phyloP scores from a whole-genome alignment of 75 land plant species.

The Pinus tabuliformis region DNA sequence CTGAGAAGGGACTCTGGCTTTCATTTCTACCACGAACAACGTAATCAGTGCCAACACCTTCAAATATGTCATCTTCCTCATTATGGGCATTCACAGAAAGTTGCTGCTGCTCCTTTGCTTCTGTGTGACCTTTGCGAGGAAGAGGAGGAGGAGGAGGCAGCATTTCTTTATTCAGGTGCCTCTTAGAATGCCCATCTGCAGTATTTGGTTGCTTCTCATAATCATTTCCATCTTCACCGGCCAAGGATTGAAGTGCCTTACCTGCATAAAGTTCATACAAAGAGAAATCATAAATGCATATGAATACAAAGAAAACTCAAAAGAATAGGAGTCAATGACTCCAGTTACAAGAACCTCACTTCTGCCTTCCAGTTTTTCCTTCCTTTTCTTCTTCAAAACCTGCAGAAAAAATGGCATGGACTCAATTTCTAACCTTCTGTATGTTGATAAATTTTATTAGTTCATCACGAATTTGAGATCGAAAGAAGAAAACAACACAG shows the following conservation, averaged over 20 bases:
- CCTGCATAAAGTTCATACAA: conserved; percentile 29
- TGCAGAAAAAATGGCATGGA: conserved; percentile 11
- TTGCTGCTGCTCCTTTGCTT: conserved; percentile 34
- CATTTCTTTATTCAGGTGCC: conserved; percentile 42
- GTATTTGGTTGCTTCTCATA: conserved; percentile 37
- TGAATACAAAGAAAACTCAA: conserved; percentile 6
- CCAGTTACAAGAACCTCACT: conserved; percentile 9
- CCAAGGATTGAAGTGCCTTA: conserved; percentile 29
- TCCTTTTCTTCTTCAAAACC: conserved; percentile 95
- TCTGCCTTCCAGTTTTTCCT: conserved; percentile 66
- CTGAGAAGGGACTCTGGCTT: conserved; percentile 77
- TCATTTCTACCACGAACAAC: conserved; percentile 50
- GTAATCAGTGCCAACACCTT: conserved; percentile 87
- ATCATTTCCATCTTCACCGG: conserved; percentile 47
- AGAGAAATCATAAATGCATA: background rate
- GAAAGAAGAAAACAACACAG: background rate
- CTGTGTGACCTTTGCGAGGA: conserved; percentile 34
- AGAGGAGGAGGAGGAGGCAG: conserved; percentile 76
- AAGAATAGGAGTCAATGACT: background rate
- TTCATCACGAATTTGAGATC: background rate
- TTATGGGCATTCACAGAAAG: conserved; percentile 28
- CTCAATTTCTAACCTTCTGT: background rate
- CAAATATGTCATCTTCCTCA: conserved; percentile 93
- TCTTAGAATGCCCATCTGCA: conserved; percentile 29
- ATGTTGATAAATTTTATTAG: conserved; percentile 4